Evolutionary conservation across 2,329 filamentous ascomycete genomes (phyloP).

Genomic region (Lomentospora prolificans): DNA sequence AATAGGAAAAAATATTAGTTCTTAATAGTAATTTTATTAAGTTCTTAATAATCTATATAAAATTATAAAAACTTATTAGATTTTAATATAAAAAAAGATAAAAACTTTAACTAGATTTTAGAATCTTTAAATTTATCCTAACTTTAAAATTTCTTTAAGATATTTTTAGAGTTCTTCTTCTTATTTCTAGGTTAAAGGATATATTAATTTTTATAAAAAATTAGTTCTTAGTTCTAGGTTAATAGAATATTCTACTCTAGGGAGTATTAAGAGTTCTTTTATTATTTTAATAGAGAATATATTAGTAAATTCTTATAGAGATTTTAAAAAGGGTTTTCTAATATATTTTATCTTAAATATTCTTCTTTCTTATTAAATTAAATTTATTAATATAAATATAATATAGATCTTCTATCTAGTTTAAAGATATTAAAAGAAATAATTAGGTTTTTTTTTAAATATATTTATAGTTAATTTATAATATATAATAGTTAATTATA

Average conservation of each 20-base stretch:
- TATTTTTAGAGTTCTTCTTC: neutral
- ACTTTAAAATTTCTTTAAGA: neutral
- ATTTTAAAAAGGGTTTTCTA: neutral
- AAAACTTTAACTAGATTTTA: neutral
- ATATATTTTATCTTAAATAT: neutral
- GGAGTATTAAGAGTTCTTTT: neutral
- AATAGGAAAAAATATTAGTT: neutral
- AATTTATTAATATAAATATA: neutral
- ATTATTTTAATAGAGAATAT: neutral
- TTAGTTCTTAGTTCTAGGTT: neutral
- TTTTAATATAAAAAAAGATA: neutral
- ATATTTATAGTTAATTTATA: neutral
- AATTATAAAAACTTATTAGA: neutral
- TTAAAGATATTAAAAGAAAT: neutral
- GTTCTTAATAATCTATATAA: neutral
- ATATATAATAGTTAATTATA: neutral
- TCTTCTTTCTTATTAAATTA: neutral
- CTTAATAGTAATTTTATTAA: neutral
- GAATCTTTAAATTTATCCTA: neutral
- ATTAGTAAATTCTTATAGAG: neutral
- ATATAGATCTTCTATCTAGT: neutral
- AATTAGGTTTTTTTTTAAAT: neutral
- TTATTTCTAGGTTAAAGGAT: neutral
- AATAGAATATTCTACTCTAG: neutral
- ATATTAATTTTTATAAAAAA: neutral